Percentiles rank a stretch among this genome's conserved stretches.
These are phyloP conservation scores for Gyromitra esculenta DNA, from an alignment of 2,329 filamentous ascomycete species.

Conservation along the genomic window DNA sequence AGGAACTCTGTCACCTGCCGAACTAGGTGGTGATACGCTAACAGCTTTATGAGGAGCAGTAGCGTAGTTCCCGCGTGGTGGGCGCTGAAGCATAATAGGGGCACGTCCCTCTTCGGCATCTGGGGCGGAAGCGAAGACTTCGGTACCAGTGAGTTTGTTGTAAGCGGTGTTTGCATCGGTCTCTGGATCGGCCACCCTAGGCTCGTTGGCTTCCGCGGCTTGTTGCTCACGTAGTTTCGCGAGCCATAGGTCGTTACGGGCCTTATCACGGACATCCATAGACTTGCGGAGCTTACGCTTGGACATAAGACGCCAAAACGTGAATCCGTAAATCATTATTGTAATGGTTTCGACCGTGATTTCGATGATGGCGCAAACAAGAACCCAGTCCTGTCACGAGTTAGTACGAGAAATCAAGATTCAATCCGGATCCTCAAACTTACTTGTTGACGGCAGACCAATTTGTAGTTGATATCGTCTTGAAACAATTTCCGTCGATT, in stretches of 20 bases:
- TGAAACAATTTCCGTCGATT: conserved; percentile 78
- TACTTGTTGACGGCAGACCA: conserved; percentile 89
- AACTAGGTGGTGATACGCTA: conserved; percentile 13
- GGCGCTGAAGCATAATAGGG: conserved; percentile 39
- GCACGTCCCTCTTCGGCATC: conserved; percentile 45
- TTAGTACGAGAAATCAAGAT: conserved; percentile 57
- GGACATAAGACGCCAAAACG: conserved; percentile 97
- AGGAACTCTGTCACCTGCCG: conserved; percentile 45
- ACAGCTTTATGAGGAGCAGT: conserved; percentile 43
- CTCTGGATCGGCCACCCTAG: conserved; percentile 22
- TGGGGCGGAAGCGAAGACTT: conserved; percentile 15
- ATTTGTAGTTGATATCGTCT: conserved; percentile 83
- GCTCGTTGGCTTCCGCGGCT: conserved; percentile 40
- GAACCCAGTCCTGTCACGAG: conserved; percentile 79
- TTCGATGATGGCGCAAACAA: conserved; percentile 98
- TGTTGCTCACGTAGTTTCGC: conserved; percentile 79
- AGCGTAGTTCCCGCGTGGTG: conserved; percentile 41
- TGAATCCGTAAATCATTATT: conserved; percentile 89
- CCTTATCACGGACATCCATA: conserved; percentile 94
- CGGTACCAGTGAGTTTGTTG: conserved; percentile 49
- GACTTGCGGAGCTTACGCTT: conserved; percentile 95
- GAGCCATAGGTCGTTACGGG: conserved; percentile 93
- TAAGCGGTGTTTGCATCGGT: conserved; percentile 55
- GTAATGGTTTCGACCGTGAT: conserved; percentile 90
- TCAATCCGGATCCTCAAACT: conserved; percentile 57